These are phyloP conservation scores for Tulasnella sp. DNA, from an alignment of 768 basidiomycete species.

Conservation along the genomic window DNA sequence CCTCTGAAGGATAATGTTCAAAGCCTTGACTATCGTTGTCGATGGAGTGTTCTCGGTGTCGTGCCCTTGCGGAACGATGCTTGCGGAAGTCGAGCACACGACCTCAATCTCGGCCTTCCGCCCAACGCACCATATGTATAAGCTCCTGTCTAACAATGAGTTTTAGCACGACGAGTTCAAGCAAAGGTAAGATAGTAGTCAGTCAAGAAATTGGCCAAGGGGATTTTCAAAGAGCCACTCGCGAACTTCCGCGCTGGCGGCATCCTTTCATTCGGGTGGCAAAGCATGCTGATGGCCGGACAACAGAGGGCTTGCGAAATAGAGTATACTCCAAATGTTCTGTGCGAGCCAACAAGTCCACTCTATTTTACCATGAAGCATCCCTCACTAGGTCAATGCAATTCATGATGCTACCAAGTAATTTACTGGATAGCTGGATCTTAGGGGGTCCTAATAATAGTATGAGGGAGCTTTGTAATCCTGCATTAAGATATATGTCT, in stretches of 20 bases:
- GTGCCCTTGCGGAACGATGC: background rate
- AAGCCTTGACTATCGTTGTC: too few species aligned
- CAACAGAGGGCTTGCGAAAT: background rate
- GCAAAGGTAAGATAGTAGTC: background rate
- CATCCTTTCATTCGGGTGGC: conserved; percentile 30
- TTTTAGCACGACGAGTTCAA: background rate
- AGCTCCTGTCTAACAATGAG: conserved; percentile 79
- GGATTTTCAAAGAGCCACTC: background rate
- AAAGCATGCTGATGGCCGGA: conserved; percentile 56
- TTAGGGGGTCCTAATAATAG: too few species aligned
- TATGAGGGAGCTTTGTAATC: too few species aligned
- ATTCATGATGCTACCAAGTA: too few species aligned
- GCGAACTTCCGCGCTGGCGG: conserved; percentile 59
- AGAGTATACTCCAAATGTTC: too few species aligned
- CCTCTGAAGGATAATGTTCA: background rate
- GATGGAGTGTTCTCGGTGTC: too few species aligned
- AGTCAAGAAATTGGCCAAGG: background rate
- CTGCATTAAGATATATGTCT: too few species aligned
- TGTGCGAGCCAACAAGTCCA: too few species aligned
- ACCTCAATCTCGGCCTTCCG: conserved; percentile 88
- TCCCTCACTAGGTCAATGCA: too few species aligned
- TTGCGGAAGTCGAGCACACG: conserved; percentile 16
- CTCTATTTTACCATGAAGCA: too few species aligned
- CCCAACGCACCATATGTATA: conserved; percentile 58
- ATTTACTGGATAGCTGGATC: too few species aligned